A percentile compares a stretch with the other conserved stretches of the same genome.
Conservation (phyloP, 2,329 filamentous ascomycete species). For the Microdochium bolleyi region DNA sequence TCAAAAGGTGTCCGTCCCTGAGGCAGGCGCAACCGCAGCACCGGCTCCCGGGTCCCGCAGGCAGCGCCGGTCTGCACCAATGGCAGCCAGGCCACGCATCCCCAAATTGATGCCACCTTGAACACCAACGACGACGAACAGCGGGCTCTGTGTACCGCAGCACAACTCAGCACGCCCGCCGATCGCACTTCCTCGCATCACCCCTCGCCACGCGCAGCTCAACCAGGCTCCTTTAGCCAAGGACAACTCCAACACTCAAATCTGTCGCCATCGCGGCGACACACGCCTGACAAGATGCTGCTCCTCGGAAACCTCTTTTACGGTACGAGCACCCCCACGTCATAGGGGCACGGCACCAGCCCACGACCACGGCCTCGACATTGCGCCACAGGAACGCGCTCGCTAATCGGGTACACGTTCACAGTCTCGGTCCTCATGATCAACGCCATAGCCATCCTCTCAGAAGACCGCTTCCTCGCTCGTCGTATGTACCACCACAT, state of each 20-base stretch:
- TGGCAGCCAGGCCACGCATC: background rate
- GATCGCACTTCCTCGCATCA: no score
- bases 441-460: slow-evolving; percentile 89
- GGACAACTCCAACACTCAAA: background rate
- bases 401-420: slow-evolving; percentile 1
- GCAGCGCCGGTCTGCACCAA: background rate
- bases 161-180: background rate
- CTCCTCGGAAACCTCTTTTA: slow-evolving; percentile 69
- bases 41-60: no score
- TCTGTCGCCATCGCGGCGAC: slow-evolving; percentile 6
- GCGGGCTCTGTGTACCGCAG: background rate
- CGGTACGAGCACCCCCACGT: slow-evolving; percentile 33
- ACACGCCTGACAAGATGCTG: slow-evolving; percentile 46
- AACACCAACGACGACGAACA: background rate
- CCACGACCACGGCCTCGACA: background rate
- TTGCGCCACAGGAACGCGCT: slow-evolving; percentile 4
- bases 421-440: slow-evolving; percentile 77
- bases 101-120: background rate
- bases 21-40: background rate
- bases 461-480: slow-evolving; percentile 87
- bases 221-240: background rate
- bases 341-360: background rate
- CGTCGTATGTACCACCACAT: slow-evolving; percentile 50
- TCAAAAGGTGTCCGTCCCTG: no score
- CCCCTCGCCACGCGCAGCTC: background rate